Evolutionary conservation across 2,329 filamentous ascomycete genomes (phyloP).

Genomic region (Trichophyton mentagrophytes): DNA sequence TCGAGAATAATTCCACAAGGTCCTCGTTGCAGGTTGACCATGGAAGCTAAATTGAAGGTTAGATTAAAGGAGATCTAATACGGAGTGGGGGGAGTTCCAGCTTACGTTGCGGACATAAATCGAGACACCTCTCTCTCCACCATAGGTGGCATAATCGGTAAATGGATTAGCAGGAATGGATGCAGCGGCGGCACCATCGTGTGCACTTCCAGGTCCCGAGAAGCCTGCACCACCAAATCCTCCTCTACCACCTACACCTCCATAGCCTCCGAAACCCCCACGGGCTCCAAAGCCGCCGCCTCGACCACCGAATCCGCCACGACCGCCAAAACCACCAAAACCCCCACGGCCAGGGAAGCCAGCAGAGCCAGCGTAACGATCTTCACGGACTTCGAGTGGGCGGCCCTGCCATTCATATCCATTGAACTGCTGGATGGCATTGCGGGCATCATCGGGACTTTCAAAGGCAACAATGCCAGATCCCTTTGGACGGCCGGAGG

Average conservation of each 20-base stretch:
- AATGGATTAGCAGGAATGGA: slow-evolving; percentile 66
- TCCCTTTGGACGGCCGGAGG: slow-evolving; percentile 86
- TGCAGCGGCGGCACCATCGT: slow-evolving; percentile 24
- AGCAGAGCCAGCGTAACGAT: slow-evolving; percentile 60
- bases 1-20: slow-evolving; percentile 88
- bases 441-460: slow-evolving; percentile 83
- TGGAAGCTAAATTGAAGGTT: slow-evolving; percentile 52
- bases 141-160: slow-evolving; percentile 80
- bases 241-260: slow-evolving; percentile 31
- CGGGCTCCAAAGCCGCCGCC: slow-evolving; percentile 39
- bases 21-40: slow-evolving; percentile 99
- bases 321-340: slow-evolving; percentile 31
- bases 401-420: slow-evolving; percentile 98
- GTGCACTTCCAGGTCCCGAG: slow-evolving; percentile 20
- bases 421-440: slow-evolving; percentile 94
- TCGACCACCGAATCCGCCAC: slow-evolving; percentile 44
- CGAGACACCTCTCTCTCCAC: slow-evolving; percentile 65
- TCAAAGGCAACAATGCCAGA: slow-evolving; percentile 97
- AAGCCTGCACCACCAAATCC: slow-evolving; percentile 35
- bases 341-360: slow-evolving; percentile 32
- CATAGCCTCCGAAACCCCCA: slow-evolving; percentile 44
- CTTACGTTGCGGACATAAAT: slow-evolving; percentile 97
- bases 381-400: slow-evolving; percentile 84
- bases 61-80: not conserved
- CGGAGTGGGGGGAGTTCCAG: not conserved